phyloP scores from a whole-genome alignment of 1,139 yeast species.

The Suhomyces ambrosiae region DNA sequence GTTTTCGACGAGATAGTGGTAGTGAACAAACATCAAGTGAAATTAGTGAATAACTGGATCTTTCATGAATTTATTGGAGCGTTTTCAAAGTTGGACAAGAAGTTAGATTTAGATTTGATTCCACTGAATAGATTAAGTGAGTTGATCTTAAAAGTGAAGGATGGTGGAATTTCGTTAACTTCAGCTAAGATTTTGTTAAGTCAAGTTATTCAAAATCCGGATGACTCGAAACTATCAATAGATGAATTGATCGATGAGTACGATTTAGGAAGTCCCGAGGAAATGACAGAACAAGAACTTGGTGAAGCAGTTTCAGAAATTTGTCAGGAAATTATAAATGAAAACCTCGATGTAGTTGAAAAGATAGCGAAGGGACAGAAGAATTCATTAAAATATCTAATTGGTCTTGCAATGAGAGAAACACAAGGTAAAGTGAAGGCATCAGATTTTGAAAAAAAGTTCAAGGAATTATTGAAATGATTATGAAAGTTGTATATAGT shows the following conservation, averaged over 20 bases:
- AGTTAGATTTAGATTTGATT: slow-evolving; percentile 40
- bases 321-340: slow-evolving; percentile 53
- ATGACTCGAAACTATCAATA: slow-evolving; percentile 34
- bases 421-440: slow-evolving; percentile 70
- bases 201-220: slow-evolving; percentile 55
- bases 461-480: slow-evolving; percentile 32
- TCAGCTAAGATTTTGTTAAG: slow-evolving; percentile 68
- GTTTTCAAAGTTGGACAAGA: slow-evolving; percentile 52
- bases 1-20: slow-evolving; percentile 34
- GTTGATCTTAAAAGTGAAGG: slow-evolving; percentile 27
- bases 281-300: slow-evolving; percentile 31
- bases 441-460: slow-evolving; percentile 43
- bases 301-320: slow-evolving; percentile 50
- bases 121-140: slow-evolving; percentile 27
- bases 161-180: slow-evolving; percentile 35
- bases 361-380: slow-evolving; percentile 61
- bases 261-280: slow-evolving; percentile 50
- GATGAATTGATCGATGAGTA: slow-evolving; percentile 53
- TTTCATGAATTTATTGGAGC: slow-evolving; percentile 80
- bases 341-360: slow-evolving; percentile 58
- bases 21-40: slow-evolving; percentile 26
- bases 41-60: slow-evolving; percentile 74
- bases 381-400: slow-evolving; percentile 68
- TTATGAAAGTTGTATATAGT: slow-evolving; percentile 3
- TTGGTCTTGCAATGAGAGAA: slow-evolving; percentile 83